Evolutionary conservation across 2,329 filamentous ascomycete species (phyloP), one percentile per base, ranked within the genome.

Genomic region (Talaromyces atroroseus): DNA sequence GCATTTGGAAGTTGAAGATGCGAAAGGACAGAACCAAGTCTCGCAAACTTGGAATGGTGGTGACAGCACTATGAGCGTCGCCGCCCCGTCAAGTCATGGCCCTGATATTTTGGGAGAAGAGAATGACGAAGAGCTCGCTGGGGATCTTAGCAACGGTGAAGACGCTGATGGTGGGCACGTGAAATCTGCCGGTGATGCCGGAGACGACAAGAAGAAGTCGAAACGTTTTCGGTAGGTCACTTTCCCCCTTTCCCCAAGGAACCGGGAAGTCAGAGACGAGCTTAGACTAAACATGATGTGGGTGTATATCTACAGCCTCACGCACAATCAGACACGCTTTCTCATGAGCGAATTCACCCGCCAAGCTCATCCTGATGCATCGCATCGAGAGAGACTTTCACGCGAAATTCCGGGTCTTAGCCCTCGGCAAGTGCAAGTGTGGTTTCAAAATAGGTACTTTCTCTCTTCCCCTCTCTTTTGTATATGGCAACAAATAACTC

Each of bases 281-380:
- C 59, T 23, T 36, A 24, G 49, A 44, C 44, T 54, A 29, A 48
- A 29, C 26, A 11, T 29, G n/a, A n/a, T n/a, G n/a, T n/a, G n/a
- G n/a, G n/a, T n/a, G 8, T 18, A 10, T 5, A 26, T 20, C 14
- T 40, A 36, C n/a, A 58, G 58, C 24, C 84, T 97, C 62, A 96
- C 92, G 1, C 92, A 96, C 72, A 92, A 94, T 65, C 92, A 97
- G 79, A 96, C 92, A n/a, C 86, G 92, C 14, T 97, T 95, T 66
- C 78, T 97, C 56, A 95, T 96, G 90, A 96, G 90, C 73, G 92
- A 97, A 71, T 97, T 96, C 67, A 89, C 91, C 57, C 91, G 94
- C 65, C 91, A 97, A 69, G 90, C 92, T 23, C 92, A 96, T 69
- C 92, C 92, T 7, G 92, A 97, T 74, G 92, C 92, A 42, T 89